A percentile compares a stretch with the other conserved stretches of the same genome.
phyloP scores from a whole-genome alignment of 2,329 filamentous ascomycete species.

The Fusarium sp. region DNA sequence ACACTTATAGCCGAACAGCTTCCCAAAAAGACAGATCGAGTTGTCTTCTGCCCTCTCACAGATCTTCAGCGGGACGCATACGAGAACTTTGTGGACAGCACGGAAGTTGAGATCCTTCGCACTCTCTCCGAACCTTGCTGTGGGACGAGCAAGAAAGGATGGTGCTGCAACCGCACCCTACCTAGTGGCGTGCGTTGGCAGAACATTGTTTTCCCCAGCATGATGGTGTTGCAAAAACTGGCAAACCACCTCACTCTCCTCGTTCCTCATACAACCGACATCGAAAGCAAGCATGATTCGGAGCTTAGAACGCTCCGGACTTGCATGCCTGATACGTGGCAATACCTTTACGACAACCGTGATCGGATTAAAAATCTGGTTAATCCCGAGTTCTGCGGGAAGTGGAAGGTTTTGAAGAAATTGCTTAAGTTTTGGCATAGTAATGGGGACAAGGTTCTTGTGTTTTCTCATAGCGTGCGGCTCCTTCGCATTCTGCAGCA shows the following conservation, averaged over 20 bases:
- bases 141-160: slow-evolving; percentile 78
- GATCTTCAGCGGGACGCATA: slow-evolving; percentile 87
- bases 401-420: slow-evolving; percentile 93
- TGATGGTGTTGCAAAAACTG: slow-evolving; percentile 87
- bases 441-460: slow-evolving; percentile 92
- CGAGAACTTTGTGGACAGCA: slow-evolving; percentile 80
- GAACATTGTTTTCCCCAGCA: slow-evolving; percentile 86
- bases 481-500: slow-evolving; percentile 87
- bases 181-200: slow-evolving; percentile 79
- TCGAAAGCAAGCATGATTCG: slow-evolving; percentile 81
- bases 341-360: slow-evolving; percentile 79
- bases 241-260: slow-evolving; percentile 94
- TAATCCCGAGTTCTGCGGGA: slow-evolving; percentile 93
- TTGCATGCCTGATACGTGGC: slow-evolving; percentile 83
- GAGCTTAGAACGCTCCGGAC: slow-evolving; percentile 82
- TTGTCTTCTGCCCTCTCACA: slow-evolving; percentile 95
- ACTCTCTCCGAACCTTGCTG: slow-evolving; percentile 77
- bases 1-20: slow-evolving; percentile 91
- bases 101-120: slow-evolving; percentile 79
- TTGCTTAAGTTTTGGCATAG: slow-evolving; percentile 91
- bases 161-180: slow-evolving; percentile 80
- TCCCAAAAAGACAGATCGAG: slow-evolving; percentile 93
- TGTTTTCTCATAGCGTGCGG: slow-evolving; percentile 94
- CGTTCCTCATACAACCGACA: slow-evolving; percentile 77
- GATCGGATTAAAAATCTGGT: slow-evolving; percentile 87